phyloP scores from a whole-genome alignment of 208 protist species.

The Sergeia podlipaevii region DNA sequence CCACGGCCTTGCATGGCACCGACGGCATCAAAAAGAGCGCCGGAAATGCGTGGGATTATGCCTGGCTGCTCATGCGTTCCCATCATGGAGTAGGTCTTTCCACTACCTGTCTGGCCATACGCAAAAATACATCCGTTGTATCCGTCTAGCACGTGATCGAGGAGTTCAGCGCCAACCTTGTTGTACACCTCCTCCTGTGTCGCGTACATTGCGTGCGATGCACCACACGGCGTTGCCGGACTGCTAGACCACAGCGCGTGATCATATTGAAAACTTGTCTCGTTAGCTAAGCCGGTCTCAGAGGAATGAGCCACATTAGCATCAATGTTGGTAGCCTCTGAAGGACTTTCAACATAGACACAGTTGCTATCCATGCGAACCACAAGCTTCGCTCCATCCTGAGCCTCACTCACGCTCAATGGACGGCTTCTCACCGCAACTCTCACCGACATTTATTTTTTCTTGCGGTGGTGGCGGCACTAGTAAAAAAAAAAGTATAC shows the following conservation, averaged over 20 bases:
- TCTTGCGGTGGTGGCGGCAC: background rate
- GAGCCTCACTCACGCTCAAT: slow-evolving; percentile 50
- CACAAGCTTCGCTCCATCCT: slow-evolving; percentile 34
- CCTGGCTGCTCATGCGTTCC: slow-evolving; percentile 37
- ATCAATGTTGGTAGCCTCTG: slow-evolving; percentile 25
- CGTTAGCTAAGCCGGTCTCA: no score
- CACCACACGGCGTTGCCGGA: no score
- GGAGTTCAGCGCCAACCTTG: slow-evolving; percentile 42
- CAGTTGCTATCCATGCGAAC: slow-evolving; percentile 66
- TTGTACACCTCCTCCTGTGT: slow-evolving; percentile 64
- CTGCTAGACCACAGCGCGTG: slow-evolving; percentile 63
- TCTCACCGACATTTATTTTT: slow-evolving; percentile 58
- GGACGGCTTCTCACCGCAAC: slow-evolving; percentile 73
- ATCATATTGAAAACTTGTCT: slow-evolving; percentile 70
- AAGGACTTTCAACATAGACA: slow-evolving; percentile 37
- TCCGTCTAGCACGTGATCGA: slow-evolving; percentile 61
- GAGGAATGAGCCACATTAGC: no score
- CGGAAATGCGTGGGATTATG: slow-evolving; percentile 65
- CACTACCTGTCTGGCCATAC: slow-evolving; percentile 87
- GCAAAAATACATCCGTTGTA: slow-evolving; percentile 90
- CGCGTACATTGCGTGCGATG: no score
- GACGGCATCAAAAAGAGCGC: slow-evolving; percentile 44
- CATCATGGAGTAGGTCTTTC: slow-evolving; percentile 87
- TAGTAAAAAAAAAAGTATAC: background rate
- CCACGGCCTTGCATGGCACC: slow-evolving; percentile 24